Conservation (phyloP, 768 basidiomycete genomes). For the Coprinellus micaceus region DNA sequence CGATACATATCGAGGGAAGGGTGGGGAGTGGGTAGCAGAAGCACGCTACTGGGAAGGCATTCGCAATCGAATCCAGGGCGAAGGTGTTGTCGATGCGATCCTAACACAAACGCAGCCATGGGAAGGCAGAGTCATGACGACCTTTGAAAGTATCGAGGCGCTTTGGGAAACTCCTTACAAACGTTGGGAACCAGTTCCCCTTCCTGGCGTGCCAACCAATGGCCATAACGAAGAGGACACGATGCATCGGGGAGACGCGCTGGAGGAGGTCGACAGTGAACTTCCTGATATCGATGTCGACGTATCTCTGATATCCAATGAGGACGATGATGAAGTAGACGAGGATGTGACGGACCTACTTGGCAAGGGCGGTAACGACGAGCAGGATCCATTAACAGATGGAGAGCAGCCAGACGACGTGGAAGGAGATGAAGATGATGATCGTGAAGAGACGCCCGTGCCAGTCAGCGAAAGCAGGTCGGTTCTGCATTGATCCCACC, state of each 20-base stretch:
- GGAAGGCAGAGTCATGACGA: conserved; percentile 78
- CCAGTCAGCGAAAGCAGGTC: not conserved
- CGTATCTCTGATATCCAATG: conserved; percentile 45
- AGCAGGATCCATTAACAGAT: conserved; percentile 30
- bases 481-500: not conserved
- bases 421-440: conserved; percentile 13
- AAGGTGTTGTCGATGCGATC: conserved; percentile 14
- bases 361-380: conserved; percentile 21
- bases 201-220: not conserved
- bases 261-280: conserved; percentile 16
- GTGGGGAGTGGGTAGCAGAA: conserved; percentile 69
- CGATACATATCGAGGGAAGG: conserved; percentile 53
- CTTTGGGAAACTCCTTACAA: conserved; percentile 70
- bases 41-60: conserved; percentile 76
- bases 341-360: conserved; percentile 12
- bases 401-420: conserved; percentile 17
- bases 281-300: conserved; percentile 43
- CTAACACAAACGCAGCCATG: conserved; percentile 34
- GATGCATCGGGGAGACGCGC: conserved; percentile 1
- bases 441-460: conserved; percentile 3
- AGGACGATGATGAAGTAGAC: conserved; percentile 15
- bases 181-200: conserved; percentile 50
- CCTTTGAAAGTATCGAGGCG: conserved; percentile 86
- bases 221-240: too few species aligned
- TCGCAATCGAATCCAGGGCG: conserved; percentile 54